Evolutionary conservation across 345 rosid species (phyloP), one percentile per base, ranked within the genome.

Genomic region (Euphorbia tirucalli): DNA sequence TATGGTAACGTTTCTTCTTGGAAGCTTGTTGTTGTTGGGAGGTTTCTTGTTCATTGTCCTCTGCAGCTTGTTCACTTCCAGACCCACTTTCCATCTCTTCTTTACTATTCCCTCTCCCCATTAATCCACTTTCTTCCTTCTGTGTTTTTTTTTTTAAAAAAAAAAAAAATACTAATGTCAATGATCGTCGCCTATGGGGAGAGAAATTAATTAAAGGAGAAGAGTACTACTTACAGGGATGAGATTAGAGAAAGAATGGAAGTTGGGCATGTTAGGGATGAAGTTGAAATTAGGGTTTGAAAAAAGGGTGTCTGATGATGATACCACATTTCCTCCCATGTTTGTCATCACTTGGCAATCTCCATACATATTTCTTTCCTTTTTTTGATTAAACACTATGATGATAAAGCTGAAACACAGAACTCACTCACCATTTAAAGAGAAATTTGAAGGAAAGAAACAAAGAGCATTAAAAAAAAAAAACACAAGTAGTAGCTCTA

Each of bases 1-100:
- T 77, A 52, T 94, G 97, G 79, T 93, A 91, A 63, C 96, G 97
- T 80, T 95, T 93, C 86, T 88, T 95, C 87, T 95, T 93, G 6
- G 75, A 57, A 0, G 75, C 87, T 25, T 71, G 88, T 55, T 80
- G 88, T 25, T 71, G 88, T 55, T 80, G 89, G 15, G 57, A 77
- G 57, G 69, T 82, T 31, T 85, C 90, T 48, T 77, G 79, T 74
- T 93, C 98, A 39, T 93, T 97, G 31, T 87, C 87, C 43, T 86
- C 90, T 3, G 95, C 88, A 7, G 78, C 77, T 41, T 89, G 96
- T 72, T 95, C 97, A 69, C 97, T 90, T 41, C 91, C 97, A 16
- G 97, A 92, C 56, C 97, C 83, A 69, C 86, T 90, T 59, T 87
- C 92, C 85, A 89, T 78, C 74, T 92, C 98, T 50, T 92, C 96